Evolutionary conservation across 495 filamentous ascomycete species (phyloP).

Genomic region (Cladorrhinum samala): DNA sequence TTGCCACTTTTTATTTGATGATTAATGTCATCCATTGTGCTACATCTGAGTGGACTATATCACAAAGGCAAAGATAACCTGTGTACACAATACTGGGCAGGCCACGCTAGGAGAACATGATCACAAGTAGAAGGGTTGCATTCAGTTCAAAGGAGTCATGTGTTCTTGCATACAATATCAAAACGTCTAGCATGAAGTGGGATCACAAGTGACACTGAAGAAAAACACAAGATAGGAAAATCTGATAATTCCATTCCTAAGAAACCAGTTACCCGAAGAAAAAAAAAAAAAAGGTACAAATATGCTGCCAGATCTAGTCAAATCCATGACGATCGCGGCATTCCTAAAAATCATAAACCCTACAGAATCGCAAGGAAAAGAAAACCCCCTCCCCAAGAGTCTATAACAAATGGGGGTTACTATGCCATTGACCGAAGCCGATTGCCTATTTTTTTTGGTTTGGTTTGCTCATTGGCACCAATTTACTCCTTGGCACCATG

Average conservation of each 20-base stretch:
- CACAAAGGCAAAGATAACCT: too few relatives aligned
- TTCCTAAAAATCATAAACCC: conserved; percentile 5
- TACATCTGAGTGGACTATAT: too few relatives aligned
- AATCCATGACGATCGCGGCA: conserved; percentile 1
- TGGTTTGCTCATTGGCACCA: background rate
- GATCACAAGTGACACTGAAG: too few relatives aligned
- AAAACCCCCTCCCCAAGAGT: conserved; percentile 28
- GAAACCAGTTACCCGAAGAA: background rate
- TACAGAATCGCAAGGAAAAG: conserved; percentile 10
- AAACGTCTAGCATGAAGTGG: too few relatives aligned
- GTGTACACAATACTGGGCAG: too few relatives aligned
- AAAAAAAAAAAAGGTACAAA: background rate
- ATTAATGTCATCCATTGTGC: too few relatives aligned
- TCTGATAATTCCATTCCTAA: background rate
- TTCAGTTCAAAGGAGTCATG: too few relatives aligned
- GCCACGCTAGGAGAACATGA: too few relatives aligned
- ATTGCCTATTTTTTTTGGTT: conserved; percentile 17
- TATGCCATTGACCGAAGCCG: conserved; percentile 25
- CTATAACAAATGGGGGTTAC: conserved; percentile 23
- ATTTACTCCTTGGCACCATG: conserved; percentile 31
- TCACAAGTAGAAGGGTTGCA: too few relatives aligned
- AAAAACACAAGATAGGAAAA: too few relatives aligned
- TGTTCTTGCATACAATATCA: too few relatives aligned
- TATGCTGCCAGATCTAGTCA: conserved; percentile 9
- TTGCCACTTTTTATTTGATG: too few relatives aligned